These are phyloP conservation scores for Populus pruinosa DNA, from an alignment of 345 rosid genomes.

Conservation along the genomic window DNA sequence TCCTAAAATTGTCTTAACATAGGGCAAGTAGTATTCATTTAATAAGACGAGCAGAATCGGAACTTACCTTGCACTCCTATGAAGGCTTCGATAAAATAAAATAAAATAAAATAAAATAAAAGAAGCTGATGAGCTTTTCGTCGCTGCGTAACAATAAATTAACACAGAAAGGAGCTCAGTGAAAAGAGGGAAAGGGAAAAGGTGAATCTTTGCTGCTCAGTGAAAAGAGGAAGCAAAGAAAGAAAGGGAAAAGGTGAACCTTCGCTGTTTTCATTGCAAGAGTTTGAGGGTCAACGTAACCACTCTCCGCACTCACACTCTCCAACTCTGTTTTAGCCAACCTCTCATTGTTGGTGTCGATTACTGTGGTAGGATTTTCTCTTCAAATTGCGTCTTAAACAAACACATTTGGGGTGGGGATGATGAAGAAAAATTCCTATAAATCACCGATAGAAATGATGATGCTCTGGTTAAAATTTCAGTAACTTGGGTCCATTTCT, in stretches of 20 bases:
- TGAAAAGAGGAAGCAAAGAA: background rate
- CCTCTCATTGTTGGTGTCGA: background rate
- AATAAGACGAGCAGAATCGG: background rate
- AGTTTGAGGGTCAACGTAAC: background rate
- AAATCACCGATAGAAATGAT: background rate
- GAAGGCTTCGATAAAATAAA: too few species aligned
- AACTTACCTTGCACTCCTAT: background rate
- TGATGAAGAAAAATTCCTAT: background rate
- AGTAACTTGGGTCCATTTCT: background rate
- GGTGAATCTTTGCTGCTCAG: background rate
- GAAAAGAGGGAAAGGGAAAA: background rate
- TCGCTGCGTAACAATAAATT: constrained; percentile 2
- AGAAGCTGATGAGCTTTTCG: constrained; percentile 20
- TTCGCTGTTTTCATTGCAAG: constrained; percentile 22
- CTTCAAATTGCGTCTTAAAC: background rate
- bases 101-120: background rate
- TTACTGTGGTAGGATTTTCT: too few species aligned
- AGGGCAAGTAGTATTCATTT: background rate
- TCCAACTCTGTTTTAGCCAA: constrained; percentile 13
- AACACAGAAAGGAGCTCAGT: background rate
- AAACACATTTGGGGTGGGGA: background rate
- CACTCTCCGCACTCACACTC: background rate
- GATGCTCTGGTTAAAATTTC: background rate
- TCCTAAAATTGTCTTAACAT: too few species aligned
- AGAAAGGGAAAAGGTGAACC: background rate